A percentile compares a stretch with the other conserved stretches of the same genome.
phyloP scores from a whole-genome alignment of 306 rosid species.

The Gleditsia sinensis region DNA sequence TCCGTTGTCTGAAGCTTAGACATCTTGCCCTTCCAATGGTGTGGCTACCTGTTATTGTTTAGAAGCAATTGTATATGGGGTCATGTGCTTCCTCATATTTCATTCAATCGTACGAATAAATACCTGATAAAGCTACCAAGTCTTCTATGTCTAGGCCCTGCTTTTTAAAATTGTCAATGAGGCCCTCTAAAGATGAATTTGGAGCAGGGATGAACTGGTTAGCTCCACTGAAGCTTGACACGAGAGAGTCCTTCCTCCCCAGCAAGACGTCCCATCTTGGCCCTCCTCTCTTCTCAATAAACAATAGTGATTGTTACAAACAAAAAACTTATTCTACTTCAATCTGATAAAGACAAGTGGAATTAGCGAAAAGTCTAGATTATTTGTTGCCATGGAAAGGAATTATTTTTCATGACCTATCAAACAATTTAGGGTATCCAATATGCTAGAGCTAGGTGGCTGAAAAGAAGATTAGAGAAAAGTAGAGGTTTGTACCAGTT shows the following conservation, averaged over 20 bases:
- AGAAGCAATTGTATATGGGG: not conserved
- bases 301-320: not conserved
- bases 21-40: slow-evolving; percentile 91
- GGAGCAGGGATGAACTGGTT: slow-evolving; percentile 77
- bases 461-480: not conserved
- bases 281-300: slow-evolving; percentile 72
- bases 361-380: not conserved
- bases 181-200: slow-evolving; percentile 73
- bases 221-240: slow-evolving; percentile 81
- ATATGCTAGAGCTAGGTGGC: not conserved
- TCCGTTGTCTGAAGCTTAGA: slow-evolving; percentile 68
- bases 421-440: no score
- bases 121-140: slow-evolving; percentile 78
- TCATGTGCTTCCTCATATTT: not conserved
- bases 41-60: slow-evolving; percentile 67
- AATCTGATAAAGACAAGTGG: not conserved
- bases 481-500: slow-evolving; percentile 38
- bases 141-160: slow-evolving; percentile 75
- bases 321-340: not conserved
- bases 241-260: slow-evolving; percentile 82
- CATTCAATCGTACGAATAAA: not conserved
- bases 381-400: not conserved
- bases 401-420: not conserved
- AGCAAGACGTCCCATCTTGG: slow-evolving; percentile 70
- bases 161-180: slow-evolving; percentile 60